These are phyloP conservation scores for Myotisia sp. DNA, from an alignment of 2,329 filamentous ascomycete species.

Conservation along the genomic window DNA sequence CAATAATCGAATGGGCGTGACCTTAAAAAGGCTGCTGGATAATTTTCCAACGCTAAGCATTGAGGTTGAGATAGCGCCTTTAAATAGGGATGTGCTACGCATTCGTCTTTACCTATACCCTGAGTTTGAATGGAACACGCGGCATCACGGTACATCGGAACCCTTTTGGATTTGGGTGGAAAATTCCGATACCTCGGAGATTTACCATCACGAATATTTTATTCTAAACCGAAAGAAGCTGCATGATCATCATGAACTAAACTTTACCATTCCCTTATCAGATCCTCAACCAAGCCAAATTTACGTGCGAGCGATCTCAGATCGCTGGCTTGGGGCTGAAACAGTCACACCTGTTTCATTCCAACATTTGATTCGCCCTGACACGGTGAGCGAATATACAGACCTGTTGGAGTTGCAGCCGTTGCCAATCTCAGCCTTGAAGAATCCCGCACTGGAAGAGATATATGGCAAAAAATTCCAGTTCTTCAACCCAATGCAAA, in stretches of 20 bases:
- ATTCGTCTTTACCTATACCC: slow-evolving; percentile 75
- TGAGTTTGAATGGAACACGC: slow-evolving; percentile 89
- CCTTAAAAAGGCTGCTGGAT: slow-evolving; percentile 64
- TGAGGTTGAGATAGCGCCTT: slow-evolving; percentile 84
- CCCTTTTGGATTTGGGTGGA: slow-evolving; percentile 99
- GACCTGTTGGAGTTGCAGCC: slow-evolving; percentile 87
- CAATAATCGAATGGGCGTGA: slow-evolving; percentile 74
- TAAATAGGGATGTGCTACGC: slow-evolving; percentile 89
- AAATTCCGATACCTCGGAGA: slow-evolving; percentile 92
- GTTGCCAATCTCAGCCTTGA: slow-evolving; percentile 68
- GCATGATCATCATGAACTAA: slow-evolving; percentile 90
- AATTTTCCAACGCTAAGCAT: slow-evolving; percentile 87
- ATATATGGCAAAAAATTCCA: slow-evolving; percentile 81
- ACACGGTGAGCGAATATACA: slow-evolving; percentile 94
- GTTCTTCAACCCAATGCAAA: slow-evolving; percentile 99
- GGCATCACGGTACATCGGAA: slow-evolving; percentile 83
- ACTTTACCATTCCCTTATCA: slow-evolving; percentile 89
- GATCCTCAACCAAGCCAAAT: slow-evolving; percentile 92
- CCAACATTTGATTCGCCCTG: slow-evolving; percentile 90
- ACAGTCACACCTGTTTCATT: slow-evolving; percentile 93
- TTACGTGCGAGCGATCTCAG: slow-evolving; percentile 85
- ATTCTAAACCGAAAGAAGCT: slow-evolving; percentile 81
- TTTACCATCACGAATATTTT: slow-evolving; percentile 96
- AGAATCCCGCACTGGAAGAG: slow-evolving; percentile 75
- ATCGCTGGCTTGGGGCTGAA: slow-evolving; percentile 92